These are phyloP conservation scores for Stereum hirsutum DNA, from an alignment of 1,284 basidiomycete species.

Conservation along the genomic window DNA sequence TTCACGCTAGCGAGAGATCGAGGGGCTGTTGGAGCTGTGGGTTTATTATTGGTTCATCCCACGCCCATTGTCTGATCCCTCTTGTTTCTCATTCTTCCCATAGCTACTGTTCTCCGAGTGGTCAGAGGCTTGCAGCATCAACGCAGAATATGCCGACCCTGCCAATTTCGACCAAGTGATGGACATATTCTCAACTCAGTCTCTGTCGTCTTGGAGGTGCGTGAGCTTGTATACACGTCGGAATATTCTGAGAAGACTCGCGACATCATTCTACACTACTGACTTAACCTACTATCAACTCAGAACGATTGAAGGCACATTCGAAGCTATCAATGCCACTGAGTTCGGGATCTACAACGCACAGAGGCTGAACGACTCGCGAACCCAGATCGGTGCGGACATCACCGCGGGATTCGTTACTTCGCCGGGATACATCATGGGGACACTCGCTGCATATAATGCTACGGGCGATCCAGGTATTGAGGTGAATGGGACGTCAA, in stretches of 20 bases:
- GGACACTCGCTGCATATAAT: conserved; percentile 59
- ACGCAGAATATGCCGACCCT: conserved; percentile 60
- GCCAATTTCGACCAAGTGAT: conserved; percentile 62
- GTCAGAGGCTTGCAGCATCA: conserved; percentile 68
- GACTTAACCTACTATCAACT: not conserved
- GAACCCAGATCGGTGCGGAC: conserved; percentile 38
- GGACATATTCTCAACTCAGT: conserved; percentile 70
- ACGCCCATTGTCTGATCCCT: not conserved
- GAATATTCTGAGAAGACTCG: not conserved
- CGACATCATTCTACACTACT: not conserved
- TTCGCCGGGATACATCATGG: conserved; percentile 54
- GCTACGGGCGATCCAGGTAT: conserved; percentile 30
- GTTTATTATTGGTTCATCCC: conserved; percentile 15
- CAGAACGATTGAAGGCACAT: conserved; percentile 59
- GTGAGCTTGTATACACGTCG: conserved; percentile 9
- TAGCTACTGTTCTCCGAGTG: conserved; percentile 74
- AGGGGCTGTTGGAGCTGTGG: conserved; percentile 71
- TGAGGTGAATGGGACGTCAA: conserved; percentile 10
- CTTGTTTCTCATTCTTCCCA: conserved; percentile 5
- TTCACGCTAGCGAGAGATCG: conserved; percentile 71
- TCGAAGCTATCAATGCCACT: conserved; percentile 40
- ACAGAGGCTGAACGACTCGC: conserved; percentile 43
- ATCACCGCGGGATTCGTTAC: conserved; percentile 31
- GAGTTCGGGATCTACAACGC: conserved; percentile 53
- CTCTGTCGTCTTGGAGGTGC: conserved; percentile 30